Base-by-base conservation (phyloP, 208 protist genomes). In the Porcisia deanei region DNA sequence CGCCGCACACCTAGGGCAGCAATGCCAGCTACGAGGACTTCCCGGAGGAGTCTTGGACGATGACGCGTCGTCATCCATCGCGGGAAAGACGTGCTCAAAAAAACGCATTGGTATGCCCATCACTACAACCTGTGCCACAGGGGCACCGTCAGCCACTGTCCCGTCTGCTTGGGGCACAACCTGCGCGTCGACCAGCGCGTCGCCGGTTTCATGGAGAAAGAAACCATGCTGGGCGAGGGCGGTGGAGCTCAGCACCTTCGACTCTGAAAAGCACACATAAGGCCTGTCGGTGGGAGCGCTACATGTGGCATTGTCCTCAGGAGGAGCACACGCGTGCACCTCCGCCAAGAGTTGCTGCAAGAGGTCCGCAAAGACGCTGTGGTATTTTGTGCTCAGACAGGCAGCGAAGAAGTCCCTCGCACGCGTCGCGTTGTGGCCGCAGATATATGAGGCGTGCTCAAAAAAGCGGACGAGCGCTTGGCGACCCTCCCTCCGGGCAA, bases 321-420 rank as follows among this genome's bases (percentile, higher is more conserved):
- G 30, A 43, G 43, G n/a, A 52, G 47, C 1, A 55, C 30, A 22
- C 41, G 14, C 14, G 75, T 59, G 47, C 30, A 3, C 58, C 71
- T 91, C 84, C 8, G 49, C 65, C 64, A 82, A 64, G 34, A 83
- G 66, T 18, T 64, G 52, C 18, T 18, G 20, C 30, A 91, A 77
- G 30, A 91, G 57, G 9, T 71, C 73, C 22, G 79, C 77, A 71
- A 83, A 89, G n/a, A 72, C 58, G 5, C 22, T 63, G 64, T 87
- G 83, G 57, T 91, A 91, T 73, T 91, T 91, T 39, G 79, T 67
- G 75, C 87, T 91, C 64, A 91, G 87, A 61, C 84, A 87, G n/a
- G 18, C 52, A 20, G 72, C 58, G 41, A 91, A 87, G 70, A 87
- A 85, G 30, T 52, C 59, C 4, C 52, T 47, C 1, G 83, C 80